Base-by-base conservation (phyloP, 495 filamentous ascomycete species). In the Hypoxylon trugodes region DNA sequence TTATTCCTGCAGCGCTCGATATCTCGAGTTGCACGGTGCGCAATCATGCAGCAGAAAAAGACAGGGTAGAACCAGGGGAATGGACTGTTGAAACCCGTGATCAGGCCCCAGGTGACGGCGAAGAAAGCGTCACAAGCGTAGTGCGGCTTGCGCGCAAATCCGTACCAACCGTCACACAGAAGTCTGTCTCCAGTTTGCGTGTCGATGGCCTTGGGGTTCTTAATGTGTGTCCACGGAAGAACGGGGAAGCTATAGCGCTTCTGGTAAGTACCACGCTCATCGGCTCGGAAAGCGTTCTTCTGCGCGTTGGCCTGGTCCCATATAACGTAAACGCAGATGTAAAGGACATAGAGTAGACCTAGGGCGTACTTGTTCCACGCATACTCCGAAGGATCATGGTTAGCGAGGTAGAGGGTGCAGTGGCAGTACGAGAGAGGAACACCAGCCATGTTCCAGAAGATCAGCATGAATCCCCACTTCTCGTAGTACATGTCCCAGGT, bases 401-500 rank as follows among this genome's bases (percentile, higher is more conserved):
- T 94, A 56, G 92, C 93, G 64, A 98, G 86, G 79, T 93, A 98
- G 69, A 98, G 82, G 30, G 90, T 93, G 83, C 90, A 96, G 82
- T 98, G 94, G 82, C 95, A 98, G 84, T 98, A 98, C 58, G 86
- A 92, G 38, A 98, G 81, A 10, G 95, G 95, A 13, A 98, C 95
- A 62, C 95, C 95, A 52, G 93, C 92, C 72, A 98, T 80, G 78
- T 98, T 98, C 95, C 95, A 98, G 86, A 98, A 98, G 76, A 97
- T 97, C 51, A 98, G 84, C 94, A 98, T 97, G 81, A 98, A 98
- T 68, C 95, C 95, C 91, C 93, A 97, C 82, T 98, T 98, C 82
- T 98, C 95, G 72, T 94, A 93, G 82, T 96, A 97, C 91, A 98
- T 97, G 75, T 98, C 95, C 89, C 94, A 98, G 15, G 94, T 96